Base-by-base conservation (phyloP, 1,284 basidiomycete genomes). In the Trichosporon sp. region DNA sequence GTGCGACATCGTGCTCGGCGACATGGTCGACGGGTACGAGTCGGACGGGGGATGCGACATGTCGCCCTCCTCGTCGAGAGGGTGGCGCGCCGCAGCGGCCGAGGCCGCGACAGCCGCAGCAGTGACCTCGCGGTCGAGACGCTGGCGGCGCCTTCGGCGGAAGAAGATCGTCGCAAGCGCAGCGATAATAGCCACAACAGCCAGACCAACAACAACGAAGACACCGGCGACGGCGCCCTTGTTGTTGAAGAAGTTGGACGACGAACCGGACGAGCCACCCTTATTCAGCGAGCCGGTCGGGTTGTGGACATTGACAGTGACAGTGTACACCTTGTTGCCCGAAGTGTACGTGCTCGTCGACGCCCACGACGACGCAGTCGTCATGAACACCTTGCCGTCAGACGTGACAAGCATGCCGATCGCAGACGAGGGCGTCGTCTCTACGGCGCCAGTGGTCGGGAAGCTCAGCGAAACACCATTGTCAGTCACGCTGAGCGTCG, bases 191-290 rank as follows among this genome's bases (percentile, higher is more conserved):
- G 81, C 83, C 2, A 84, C 81, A 16, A 83, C 80, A 7, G 82
- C 84, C 16, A 85, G 79, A 68, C 84, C 84, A n/a, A 85, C 84
- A 6, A 84, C 84, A 38, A 85, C 84, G 68, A 85, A 85, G 2
- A 82, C 81, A 48, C 84, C 84, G 6, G 83, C 84, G 14, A 85
- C 84, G 1, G 84, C 84, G 4, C 84, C 84, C 43, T 81, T 82
- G 77, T 81, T 81, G 77, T 81, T 82, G 75, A 85, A 85, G 35
- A 78, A 76, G 63, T 72, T 77, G n/a, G 74, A 77, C 32, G 76
- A 76, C 3, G 75, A 68, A 2, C 79, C 78, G 0, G 72, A 70
- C 2, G 74, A 76, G 7, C 76, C 75, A 12, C 80, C 79, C 40
- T 75, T 72, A 70, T 83, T 80, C 40, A 84, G 76, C 5, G 78